Evolutionary conservation across 208 protist genomes (phyloP), one percentile per base, ranked within the genome.

Genomic region (Trypanosoma platydactyli): DNA sequence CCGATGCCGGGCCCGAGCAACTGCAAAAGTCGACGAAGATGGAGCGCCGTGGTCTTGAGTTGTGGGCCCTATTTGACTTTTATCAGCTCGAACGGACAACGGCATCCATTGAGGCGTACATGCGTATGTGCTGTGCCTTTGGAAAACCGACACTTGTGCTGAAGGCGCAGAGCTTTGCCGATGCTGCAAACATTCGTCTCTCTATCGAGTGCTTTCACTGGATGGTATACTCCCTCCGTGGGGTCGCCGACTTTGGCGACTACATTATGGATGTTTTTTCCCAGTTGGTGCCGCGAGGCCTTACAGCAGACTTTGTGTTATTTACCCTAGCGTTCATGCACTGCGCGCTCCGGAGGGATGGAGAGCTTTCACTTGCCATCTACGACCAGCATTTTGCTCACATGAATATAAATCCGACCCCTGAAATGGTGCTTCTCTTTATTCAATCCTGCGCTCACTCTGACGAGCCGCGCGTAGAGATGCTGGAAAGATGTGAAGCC

Each of bases 21-120:
- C 11, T 52, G 52, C 33, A 54, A 25, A 44, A 48, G n/a, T 27
- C n/a, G 9, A 56, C 69, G 30, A 52, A 45, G 27, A 57, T 76
- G 30, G 65, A 70, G 48, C 67, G 79, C 55, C 68, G 58, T n/a
- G 90, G 91, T 51, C 64, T 88, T 48, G 92, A 97, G 41, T 61
- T 80, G 45, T 97, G 92, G 89, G 74, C 80, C 6, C 80, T 97
- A 16, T 97, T 79, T 68, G 92, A 97, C 67, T 94, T 97, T 69
- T 97, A 92, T 68, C 61, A 81, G 38, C 68, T 94, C 22, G 49
- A 40, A 27, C 89, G 88, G 49, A 84, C 58, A 52, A 73, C 70
- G 5, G 53, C 45, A 5, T 83, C 81, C 30, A 58, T 95, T 38
- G 84, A 86, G 68, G 80, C 87, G 25, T 91, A 92, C 68, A 80